Conservation (phyloP, 495 filamentous ascomycete species). For the Friedmanniomyces simplex region DNA sequence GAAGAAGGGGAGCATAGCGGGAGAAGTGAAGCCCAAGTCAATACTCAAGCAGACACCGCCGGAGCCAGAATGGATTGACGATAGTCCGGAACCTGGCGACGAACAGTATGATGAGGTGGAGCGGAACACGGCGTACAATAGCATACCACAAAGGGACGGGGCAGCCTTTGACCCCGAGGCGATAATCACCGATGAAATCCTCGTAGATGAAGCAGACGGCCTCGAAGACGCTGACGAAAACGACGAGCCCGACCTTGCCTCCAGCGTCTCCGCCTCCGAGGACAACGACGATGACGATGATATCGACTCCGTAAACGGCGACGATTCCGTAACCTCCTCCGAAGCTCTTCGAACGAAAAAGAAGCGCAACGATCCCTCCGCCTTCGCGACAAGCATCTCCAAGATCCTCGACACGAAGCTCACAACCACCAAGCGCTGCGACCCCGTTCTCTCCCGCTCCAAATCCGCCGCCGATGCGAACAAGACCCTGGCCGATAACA, state of each 20-base stretch:
- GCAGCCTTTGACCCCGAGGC: slow-evolving; percentile 27
- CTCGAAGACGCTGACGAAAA: slow-evolving; percentile 24
- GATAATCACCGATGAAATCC: slow-evolving; percentile 54
- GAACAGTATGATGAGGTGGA: slow-evolving; percentile 27
- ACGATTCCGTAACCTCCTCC: slow-evolving; percentile 19
- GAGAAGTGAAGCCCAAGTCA: slow-evolving; percentile 16
- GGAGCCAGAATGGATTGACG: background rate
- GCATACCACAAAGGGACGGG: slow-evolving; percentile 15
- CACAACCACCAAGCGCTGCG: slow-evolving; percentile 62
- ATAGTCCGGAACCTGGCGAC: slow-evolving; percentile 10
- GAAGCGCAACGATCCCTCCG: slow-evolving; percentile 82
- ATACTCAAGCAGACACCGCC: slow-evolving; percentile 15
- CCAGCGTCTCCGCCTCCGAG: slow-evolving; percentile 16
- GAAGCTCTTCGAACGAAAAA: slow-evolving; percentile 22
- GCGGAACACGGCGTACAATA: slow-evolving; percentile 26
- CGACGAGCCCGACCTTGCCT: slow-evolving; percentile 2
- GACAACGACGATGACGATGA: slow-evolving; percentile 26
- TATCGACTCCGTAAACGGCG: slow-evolving; percentile 11
- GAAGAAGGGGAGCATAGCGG: background rate
- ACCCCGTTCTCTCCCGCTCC: slow-evolving; percentile 81
- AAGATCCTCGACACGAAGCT: slow-evolving; percentile 86
- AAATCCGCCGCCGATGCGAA: slow-evolving; percentile 54
- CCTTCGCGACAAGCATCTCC: slow-evolving; percentile 82
- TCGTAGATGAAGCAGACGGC: slow-evolving; percentile 39
- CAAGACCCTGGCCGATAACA: slow-evolving; percentile 56